A percentile compares a stretch with the other conserved stretches of the same genome.
phyloP scores from a whole-genome alignment of 2,329 filamentous ascomycete species.

The Clonostachys chloroleuca region DNA sequence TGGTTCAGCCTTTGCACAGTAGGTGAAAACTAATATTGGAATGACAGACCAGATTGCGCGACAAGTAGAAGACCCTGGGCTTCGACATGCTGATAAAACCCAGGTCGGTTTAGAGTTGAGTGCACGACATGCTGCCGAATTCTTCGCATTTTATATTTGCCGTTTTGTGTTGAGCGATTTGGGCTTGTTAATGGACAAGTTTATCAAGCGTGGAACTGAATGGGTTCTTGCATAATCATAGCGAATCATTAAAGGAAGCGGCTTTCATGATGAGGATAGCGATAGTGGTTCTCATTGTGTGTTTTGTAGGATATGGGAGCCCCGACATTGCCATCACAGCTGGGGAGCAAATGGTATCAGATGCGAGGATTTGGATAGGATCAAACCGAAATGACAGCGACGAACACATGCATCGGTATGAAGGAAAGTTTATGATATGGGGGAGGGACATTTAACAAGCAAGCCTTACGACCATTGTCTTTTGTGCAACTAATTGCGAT shows the following conservation, averaged over 20 bases:
- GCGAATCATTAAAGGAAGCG: not conserved
- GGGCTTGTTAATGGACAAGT: slow-evolving; percentile 85
- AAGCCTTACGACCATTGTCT: not conserved
- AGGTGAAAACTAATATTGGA: not conserved
- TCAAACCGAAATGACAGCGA: too few species aligned
- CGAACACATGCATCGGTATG: too few species aligned
- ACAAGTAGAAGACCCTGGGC: slow-evolving; percentile 90
- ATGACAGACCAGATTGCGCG: slow-evolving; percentile 83
- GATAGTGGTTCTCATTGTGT: not conserved
- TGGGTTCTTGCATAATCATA: slow-evolving; percentile 56
- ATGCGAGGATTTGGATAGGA: too few species aligned
- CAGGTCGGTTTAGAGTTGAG: slow-evolving; percentile 94
- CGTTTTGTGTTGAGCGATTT: slow-evolving; percentile 90
- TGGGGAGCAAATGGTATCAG: not conserved
- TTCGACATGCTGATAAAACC: slow-evolving; percentile 87
- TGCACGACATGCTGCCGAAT: slow-evolving; percentile 90
- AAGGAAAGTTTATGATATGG: not conserved
- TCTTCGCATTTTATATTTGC: slow-evolving; percentile 96
- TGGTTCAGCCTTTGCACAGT: not conserved
- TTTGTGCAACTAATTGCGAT: not conserved
- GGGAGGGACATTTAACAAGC: not conserved
- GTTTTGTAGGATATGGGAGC: not conserved
- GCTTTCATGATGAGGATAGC: not conserved
- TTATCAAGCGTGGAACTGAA: slow-evolving; percentile 92
- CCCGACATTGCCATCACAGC: not conserved